These are phyloP conservation scores for Pythium myriotylum DNA, from an alignment of 352 stramenopile species.

Conservation along the genomic window DNA sequence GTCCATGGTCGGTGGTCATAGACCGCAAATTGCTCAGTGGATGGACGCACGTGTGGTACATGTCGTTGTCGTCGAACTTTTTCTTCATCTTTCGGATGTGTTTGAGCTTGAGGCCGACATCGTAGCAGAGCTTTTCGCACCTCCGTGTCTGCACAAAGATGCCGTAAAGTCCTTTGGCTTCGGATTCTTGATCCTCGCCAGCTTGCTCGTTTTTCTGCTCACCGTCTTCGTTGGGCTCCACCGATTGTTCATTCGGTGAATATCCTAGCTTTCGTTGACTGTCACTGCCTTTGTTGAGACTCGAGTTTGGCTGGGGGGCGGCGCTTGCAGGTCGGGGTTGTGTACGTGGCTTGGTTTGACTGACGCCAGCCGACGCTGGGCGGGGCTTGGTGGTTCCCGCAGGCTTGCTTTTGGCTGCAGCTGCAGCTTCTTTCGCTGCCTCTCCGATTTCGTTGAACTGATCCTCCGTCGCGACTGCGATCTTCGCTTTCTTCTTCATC, in stretches of 20 bases:
- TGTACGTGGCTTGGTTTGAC: background rate
- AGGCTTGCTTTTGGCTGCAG: slow-evolving; percentile 1
- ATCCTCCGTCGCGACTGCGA: slow-evolving; percentile 9
- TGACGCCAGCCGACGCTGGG: slow-evolving; percentile 18
- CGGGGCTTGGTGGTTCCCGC: slow-evolving; percentile 1
- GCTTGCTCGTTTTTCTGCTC: background rate
- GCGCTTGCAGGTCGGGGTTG: slow-evolving; percentile 7
- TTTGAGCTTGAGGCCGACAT: slow-evolving; percentile 47
- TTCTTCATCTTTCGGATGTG: slow-evolving; percentile 73
- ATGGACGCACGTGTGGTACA: slow-evolving; percentile 66
- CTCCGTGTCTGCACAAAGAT: slow-evolving; percentile 57
- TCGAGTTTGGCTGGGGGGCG: background rate
- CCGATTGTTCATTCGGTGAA: background rate
- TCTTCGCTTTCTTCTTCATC: slow-evolving; percentile 15
- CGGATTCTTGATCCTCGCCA: slow-evolving; percentile 11
- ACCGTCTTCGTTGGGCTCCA: background rate
- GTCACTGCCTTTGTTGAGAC: background rate
- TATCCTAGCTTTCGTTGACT: background rate
- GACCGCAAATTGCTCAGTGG: too few relatives aligned
- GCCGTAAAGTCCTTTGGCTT: slow-evolving; percentile 41
- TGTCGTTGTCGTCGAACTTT: slow-evolving; percentile 74
- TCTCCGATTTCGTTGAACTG: slow-evolving; percentile 26
- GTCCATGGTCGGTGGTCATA: background rate
- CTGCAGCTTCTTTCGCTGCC: background rate
- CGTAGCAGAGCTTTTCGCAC: slow-evolving; percentile 55